phyloP scores from a whole-genome alignment of 441 rosid genomes.

The Gossypium davidsonii region DNA sequence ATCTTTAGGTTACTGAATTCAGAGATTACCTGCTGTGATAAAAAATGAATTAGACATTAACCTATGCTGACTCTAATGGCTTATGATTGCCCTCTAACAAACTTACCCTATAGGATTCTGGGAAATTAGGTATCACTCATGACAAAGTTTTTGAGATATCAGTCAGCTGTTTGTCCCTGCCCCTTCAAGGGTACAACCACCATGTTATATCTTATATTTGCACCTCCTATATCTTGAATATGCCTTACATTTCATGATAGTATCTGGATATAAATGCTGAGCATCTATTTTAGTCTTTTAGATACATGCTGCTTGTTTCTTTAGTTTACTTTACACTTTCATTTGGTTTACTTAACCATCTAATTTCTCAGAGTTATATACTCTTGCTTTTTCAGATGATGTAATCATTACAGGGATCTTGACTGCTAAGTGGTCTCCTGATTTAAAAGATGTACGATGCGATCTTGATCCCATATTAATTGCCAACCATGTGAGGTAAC shows the following conservation, averaged over 20 bases:
- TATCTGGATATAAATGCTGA: neutral
- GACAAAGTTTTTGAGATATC: neutral
- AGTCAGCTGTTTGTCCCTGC: neutral
- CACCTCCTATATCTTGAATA: neutral
- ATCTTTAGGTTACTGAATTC: neutral
- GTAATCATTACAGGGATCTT: slow-evolving; percentile 77
- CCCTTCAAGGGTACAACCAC: neutral
- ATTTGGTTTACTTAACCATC: slow-evolving; percentile 5
- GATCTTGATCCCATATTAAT: slow-evolving; percentile 85
- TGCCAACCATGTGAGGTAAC: slow-evolving; percentile 83
- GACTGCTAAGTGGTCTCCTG: slow-evolving; percentile 95
- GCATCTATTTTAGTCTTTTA: neutral
- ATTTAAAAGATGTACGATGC: slow-evolving; percentile 85
- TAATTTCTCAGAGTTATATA: slow-evolving; percentile 3
- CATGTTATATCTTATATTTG: slow-evolving; percentile 1
- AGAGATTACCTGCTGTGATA: neutral
- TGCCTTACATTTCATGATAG: neutral
- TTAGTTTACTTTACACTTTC: neutral
- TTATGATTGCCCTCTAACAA: neutral
- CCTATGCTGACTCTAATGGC: neutral
- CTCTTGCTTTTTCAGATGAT: slow-evolving; percentile 61
- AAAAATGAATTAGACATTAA: neutral
- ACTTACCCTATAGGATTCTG: neutral
- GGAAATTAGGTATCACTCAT: neutral
- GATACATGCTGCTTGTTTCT: neutral